Evolutionary conservation across 805 yeast genomes (phyloP), one percentile per base, ranked within the genome.

Genomic region (Ogataea nakhonphanomensis): DNA sequence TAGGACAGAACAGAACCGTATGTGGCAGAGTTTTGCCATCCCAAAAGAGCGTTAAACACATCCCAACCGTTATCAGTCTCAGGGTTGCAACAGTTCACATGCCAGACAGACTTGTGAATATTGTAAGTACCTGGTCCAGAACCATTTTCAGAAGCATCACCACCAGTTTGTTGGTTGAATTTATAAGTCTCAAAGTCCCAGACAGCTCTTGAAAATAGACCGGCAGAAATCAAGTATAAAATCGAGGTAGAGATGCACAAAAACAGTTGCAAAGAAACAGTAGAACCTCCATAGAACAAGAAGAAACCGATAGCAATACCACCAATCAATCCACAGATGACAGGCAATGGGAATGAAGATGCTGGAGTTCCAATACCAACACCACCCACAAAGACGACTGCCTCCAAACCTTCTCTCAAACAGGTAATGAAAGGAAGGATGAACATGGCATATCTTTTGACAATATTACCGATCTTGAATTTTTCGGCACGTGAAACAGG

Each of bases 1-100:
- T 91, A 91, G 35, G 90, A 78, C 39, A 91, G 68, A 44, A 91
- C 90, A 5, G 96, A 87, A 42, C 97, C 96, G 61, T 86, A 76
- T 50, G 95, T 88, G 44, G 96, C 98, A 39, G 95, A 78, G 67
- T 91, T 91, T 70, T 89, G 96, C 99, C 99, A 91, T 48, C 98
- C 99, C 49, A 91, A 71, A 42, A 91, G 65, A 21, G 97, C 87
- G 59, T 91, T 91, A 75, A 91, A 91, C 46, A 91, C 81, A 76
- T 89, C 96, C 98, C 98, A 91, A 69, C 97, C 98, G 54, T 82
- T 80, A 66, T 84, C 91, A 44, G 74, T 71, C 64, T 84, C 90
- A 33, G 97, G 97, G 66, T 89, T 89, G 71, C 98, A 91, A 70
- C 97, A 91, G 74, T 91, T 89, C 46, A 91, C 95, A 68, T 91